Base-by-base conservation (phyloP, 1,139 yeast species). In the Zygoascus hellenicus region DNA sequence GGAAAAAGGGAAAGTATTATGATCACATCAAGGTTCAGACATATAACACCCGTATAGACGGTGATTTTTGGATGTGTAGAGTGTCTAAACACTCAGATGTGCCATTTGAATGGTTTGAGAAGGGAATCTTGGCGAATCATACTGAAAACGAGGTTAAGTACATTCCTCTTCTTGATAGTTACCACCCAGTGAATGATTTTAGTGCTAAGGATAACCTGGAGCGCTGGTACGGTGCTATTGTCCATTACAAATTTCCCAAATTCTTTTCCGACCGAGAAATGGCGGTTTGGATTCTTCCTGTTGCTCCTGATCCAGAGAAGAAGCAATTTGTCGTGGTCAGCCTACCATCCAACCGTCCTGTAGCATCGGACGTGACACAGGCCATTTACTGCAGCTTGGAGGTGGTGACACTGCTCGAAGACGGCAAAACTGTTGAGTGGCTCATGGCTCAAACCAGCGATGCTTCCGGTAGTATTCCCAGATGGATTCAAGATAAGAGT, bases 391-490 rank as follows among this genome's bases (percentile, higher is more conserved):
- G 80, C 26, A 77, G 88, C 5, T 72, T 83, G 28, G 94, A 83
- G 58, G 66, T 71, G 38, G 66, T 83, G 16, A 58, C 61, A 0
- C 62, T 64, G 36, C 67, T 63, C 51, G 67, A 74, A 39, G 70
- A 63, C 9, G 65, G 69, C 14, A 65, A 69, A 37, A 56, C 64
- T 11, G 69, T 80, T 15, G 69, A 69, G 37, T 83, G 94, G 94
- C 58, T 67, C 6, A 80, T 83, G 87, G 76, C 79, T 14, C 77
- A 80, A 11, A 69, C 78, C 2, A 77, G 86, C 47, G 80, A 76
- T 49, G 82, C 89, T 1, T 79, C 83, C 22, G 94, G 94, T 0
- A 67, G 62, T 48, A 71, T 83, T 2, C 92, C 92, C 0, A 66
- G 74, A 38, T 81, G 82, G 78, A 48, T 83, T 17, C 83, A 81